Percentiles rank a stretch among this genome's conserved stretches.
Conservation (phyloP, 2,329 filamentous ascomycete species). For the Helicocarpus griseus region DNA sequence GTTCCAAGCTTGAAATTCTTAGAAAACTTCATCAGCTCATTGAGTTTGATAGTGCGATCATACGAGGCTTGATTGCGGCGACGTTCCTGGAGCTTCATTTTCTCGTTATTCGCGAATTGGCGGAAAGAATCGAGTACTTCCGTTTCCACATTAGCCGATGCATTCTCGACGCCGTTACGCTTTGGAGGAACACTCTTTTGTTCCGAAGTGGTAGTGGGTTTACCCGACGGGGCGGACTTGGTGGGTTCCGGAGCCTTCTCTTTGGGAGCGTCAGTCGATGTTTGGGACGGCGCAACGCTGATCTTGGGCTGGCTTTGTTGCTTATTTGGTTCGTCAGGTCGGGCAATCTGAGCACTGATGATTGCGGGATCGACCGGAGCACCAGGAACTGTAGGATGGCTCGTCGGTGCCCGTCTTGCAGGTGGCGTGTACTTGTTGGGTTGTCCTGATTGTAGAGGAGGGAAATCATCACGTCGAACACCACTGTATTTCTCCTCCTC, state of each 20-base stretch:
- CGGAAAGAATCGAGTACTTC: constrained; percentile 55
- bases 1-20: constrained; percentile 89
- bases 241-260: constrained; percentile 13
- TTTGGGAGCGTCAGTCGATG: constrained; percentile 14
- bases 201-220: constrained; percentile 17
- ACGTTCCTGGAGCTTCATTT: constrained; percentile 49
- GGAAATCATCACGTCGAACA: constrained; percentile 66
- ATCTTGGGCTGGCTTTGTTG: constrained; percentile 20
- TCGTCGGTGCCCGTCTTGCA: constrained; percentile 69
- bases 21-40: constrained; percentile 91
- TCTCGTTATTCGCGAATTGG: constrained; percentile 53
- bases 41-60: constrained; percentile 87
- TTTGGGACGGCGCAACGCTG: constrained; percentile 7
- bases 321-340: constrained; percentile 32
- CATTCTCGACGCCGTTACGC: constrained; percentile 39
- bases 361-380: constrained; percentile 80
- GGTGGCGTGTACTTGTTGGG: constrained; percentile 81
- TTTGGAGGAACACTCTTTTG: constrained; percentile 24
- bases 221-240: constrained; percentile 16
- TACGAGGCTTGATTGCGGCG: constrained; percentile 47
- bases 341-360: constrained; percentile 70
- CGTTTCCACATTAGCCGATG: constrained; percentile 51
- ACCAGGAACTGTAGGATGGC: constrained; percentile 61
- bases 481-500: constrained; percentile 98
- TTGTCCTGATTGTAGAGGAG: constrained; percentile 52